A percentile compares a stretch with the other conserved stretches of the same genome.
These are phyloP conservation scores for Backusella luteola DNA, from an alignment of 192 early-diverging fungal genomes.

Conservation along the genomic window DNA sequence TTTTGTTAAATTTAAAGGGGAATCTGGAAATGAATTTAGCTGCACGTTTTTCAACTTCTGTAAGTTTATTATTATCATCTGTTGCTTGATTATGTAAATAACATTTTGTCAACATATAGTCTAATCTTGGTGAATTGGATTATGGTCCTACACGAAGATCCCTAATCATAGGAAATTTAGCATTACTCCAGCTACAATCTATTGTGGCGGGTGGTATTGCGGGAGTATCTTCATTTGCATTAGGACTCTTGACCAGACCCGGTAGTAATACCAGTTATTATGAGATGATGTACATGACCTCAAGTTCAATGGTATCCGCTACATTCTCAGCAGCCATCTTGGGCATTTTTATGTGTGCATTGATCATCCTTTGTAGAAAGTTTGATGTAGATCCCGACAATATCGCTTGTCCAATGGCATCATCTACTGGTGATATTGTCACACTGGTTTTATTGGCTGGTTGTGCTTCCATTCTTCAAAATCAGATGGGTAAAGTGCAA, in stretches of 20 bases:
- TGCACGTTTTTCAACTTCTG: conserved; percentile 73
- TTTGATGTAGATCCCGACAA: conserved; percentile 72
- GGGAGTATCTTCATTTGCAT: conserved; percentile 60
- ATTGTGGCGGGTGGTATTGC: conserved; percentile 65
- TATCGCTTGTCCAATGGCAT: conserved; percentile 73
- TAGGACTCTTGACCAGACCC: conserved; percentile 46
- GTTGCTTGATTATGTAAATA: background rate
- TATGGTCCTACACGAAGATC: conserved; percentile 40
- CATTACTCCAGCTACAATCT: conserved; percentile 70
- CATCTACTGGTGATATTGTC: conserved; percentile 67
- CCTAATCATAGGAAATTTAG: conserved; percentile 71
- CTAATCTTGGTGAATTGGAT: conserved; percentile 68
- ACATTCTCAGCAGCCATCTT: conserved; percentile 66
- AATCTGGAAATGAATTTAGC: conserved; percentile 90
- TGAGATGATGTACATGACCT: conserved; percentile 53
- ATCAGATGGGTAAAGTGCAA: conserved; percentile 44
- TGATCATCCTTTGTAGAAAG: conserved; percentile 58
- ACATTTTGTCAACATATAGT: conserved; percentile 21
- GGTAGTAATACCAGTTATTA: conserved; percentile 20
- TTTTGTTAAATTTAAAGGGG: conserved; percentile 84
- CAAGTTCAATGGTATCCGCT: conserved; percentile 61
- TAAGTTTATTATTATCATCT: conserved; percentile 36
- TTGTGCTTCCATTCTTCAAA: conserved; percentile 42
- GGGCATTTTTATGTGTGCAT: conserved; percentile 66
- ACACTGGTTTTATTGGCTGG: conserved; percentile 61